Evolutionary conservation across 495 filamentous ascomycete species (phyloP), one percentile per base, ranked within the genome.

Genomic region (Penicillium fimorum): DNA sequence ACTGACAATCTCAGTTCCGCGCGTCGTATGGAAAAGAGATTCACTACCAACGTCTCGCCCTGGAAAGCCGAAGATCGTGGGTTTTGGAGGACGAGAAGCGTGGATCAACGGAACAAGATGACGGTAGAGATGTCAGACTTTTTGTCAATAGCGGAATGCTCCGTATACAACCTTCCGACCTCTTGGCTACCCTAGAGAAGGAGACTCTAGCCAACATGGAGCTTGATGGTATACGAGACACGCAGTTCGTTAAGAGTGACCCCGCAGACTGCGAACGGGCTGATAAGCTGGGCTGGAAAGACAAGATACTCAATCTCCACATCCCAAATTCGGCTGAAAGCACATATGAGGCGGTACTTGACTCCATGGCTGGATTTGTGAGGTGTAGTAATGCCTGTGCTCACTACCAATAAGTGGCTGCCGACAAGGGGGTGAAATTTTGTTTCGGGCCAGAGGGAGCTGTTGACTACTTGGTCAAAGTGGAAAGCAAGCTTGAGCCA

Each of bases 41-140:
- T 30, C 60, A 63, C 22, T 63, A 63, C 30, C 60, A 63, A 30
- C 60, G 60, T 24, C 55, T 62, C 22, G 59, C 59, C 6, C 32
- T 62, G 47, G 59, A 62, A 27, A 50, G 50, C 17, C 59, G 59
- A 1, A 42, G 48, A 32, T 20, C 41, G 6, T 62, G 59, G 59
- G 10, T 62, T 10, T 30, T 50, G 4, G 59, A 62, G 20, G 59
- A 62, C 22, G 55, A 62, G 32, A 55, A 55, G 24, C 55, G 50
- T 0, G 48, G 48, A 5, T 42, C 41, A 27, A 27, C 25, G 25
- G 25, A 27, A 27, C 25, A 27, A 27, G 25, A 27, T 7, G 3
- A 27, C 25, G 6, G 25, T 27, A 7, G 25, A 27, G 6, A 27
- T 7, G 6, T 27, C 24, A n/a, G 29, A 27, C 24, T 62, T 7